These are phyloP conservation scores for Naganishia kalamii DNA, from an alignment of 768 basidiomycete genomes.

Conservation along the genomic window DNA sequence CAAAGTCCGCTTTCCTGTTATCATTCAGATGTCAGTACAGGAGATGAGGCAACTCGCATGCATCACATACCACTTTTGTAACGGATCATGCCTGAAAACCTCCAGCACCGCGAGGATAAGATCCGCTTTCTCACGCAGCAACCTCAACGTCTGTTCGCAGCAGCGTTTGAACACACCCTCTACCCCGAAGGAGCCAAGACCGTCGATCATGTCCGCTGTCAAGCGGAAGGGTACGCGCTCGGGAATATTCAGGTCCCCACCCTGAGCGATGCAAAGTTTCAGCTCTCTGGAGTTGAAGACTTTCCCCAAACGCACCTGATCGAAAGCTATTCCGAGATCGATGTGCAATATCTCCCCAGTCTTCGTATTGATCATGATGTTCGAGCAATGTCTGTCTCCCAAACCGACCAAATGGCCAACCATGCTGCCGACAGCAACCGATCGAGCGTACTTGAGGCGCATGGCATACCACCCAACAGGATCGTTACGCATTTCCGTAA, in stretches of 20 bases:
- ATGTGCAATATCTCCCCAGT: slow-evolving; percentile 91
- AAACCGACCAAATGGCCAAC: slow-evolving; percentile 94
- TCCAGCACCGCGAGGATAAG: slow-evolving; percentile 91
- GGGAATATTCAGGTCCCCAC: slow-evolving; percentile 75
- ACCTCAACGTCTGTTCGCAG: slow-evolving; percentile 79
- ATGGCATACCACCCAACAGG: slow-evolving; percentile 89
- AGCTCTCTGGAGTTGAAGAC: neutral
- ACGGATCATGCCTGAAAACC: slow-evolving; percentile 92
- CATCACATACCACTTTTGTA: slow-evolving; percentile 89
- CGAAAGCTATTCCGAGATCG: slow-evolving; percentile 96
- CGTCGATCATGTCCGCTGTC: slow-evolving; percentile 87
- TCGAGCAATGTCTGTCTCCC: slow-evolving; percentile 95
- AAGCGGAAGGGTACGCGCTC: slow-evolving; percentile 91
- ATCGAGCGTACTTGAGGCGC: slow-evolving; percentile 76
- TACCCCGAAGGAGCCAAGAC: slow-evolving; percentile 82
- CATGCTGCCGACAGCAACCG: slow-evolving; percentile 97
- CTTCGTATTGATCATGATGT: slow-evolving; percentile 81
- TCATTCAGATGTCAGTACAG: neutral
- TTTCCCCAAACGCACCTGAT: slow-evolving; percentile 60
- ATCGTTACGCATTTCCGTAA: slow-evolving; percentile 65
- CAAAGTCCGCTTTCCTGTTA: neutral
- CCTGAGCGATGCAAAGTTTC: slow-evolving; percentile 47
- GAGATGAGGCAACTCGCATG: neutral
- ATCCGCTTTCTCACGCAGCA: slow-evolving; percentile 84
- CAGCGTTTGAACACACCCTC: slow-evolving; percentile 89